A percentile compares a stretch with the other conserved stretches of the same genome.
phyloP scores from a whole-genome alignment of 2,329 filamentous ascomycete species.

The Colletotrichum cordylinicola region DNA sequence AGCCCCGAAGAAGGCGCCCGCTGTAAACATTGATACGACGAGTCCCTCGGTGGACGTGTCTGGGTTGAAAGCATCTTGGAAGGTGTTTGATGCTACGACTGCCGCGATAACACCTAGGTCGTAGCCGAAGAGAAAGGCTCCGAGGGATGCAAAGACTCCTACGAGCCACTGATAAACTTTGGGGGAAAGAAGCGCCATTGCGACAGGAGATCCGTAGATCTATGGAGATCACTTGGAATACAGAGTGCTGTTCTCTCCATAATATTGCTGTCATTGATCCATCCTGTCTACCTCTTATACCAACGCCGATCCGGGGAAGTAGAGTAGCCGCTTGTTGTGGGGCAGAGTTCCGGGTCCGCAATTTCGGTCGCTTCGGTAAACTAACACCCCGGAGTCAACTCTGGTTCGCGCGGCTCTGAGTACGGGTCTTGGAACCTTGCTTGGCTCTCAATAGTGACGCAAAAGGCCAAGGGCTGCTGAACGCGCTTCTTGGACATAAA shows the following conservation, averaged over 20 bases:
- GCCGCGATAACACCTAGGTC: conserved; percentile 76
- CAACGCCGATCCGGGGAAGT: conserved; percentile 9
- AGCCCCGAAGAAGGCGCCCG: conserved; percentile 79
- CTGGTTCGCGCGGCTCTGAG: conserved; percentile 10
- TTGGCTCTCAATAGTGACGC: conserved; percentile 6
- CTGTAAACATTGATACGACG: conserved; percentile 79
- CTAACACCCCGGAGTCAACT: neutral
- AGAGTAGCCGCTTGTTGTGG: neutral
- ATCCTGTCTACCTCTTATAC: neutral
- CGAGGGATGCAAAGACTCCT: conserved; percentile 74
- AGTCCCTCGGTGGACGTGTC: conserved; percentile 48
- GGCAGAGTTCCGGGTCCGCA: neutral
- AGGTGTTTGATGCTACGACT: conserved; percentile 58
- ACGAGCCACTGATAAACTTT: conserved; percentile 54
- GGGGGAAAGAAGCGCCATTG: conserved; percentile 6
- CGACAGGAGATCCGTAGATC: neutral
- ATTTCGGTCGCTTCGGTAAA: conserved; percentile 6
- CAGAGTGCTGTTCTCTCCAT: neutral
- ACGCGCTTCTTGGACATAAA: neutral
- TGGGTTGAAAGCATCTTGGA: conserved; percentile 44
- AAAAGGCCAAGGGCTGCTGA: neutral
- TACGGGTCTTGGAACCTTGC: neutral
- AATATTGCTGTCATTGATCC: neutral
- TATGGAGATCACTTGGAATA: neutral
- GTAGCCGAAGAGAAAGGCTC: conserved; percentile 80